These are phyloP conservation scores for Oxytropis ochrocephala DNA, from an alignment of 306 rosid genomes.

Conservation along the genomic window DNA sequence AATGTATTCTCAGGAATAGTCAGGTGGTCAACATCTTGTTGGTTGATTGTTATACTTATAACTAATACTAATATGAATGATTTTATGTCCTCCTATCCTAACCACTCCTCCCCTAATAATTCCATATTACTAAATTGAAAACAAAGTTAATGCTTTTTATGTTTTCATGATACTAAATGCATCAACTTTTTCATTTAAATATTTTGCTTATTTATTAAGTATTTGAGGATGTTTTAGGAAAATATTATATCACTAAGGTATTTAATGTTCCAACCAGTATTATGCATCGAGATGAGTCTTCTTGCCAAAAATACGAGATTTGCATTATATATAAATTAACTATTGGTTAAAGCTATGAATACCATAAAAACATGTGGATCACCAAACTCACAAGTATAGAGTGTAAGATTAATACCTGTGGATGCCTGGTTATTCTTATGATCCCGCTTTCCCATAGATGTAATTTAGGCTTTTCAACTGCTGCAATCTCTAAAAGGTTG, in stretches of 20 bases:
- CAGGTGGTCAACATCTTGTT: not conserved
- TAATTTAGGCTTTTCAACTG: conserved; percentile 94
- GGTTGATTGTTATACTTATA: not conserved
- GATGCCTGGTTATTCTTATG: conserved; percentile 89
- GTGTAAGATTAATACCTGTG: conserved; percentile 51
- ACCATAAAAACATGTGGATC: not conserved
- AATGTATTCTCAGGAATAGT: not conserved
- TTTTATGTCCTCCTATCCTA: not conserved
- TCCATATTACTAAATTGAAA: not conserved
- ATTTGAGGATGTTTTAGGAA: not conserved
- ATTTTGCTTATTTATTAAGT: not conserved
- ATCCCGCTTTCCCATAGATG: conserved; percentile 97
- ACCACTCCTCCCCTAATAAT: not conserved
- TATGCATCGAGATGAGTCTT: not conserved
- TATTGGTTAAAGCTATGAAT: not conserved
- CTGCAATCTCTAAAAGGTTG: conserved; percentile 90
- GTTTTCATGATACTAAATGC: not conserved
- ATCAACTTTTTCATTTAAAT: not conserved
- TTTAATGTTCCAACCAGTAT: conserved; percentile 4
- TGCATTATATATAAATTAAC: not conserved
- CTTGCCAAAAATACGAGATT: not conserved
- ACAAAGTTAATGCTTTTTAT: not conserved
- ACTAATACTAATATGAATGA: not conserved
- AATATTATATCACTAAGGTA: too few species aligned
- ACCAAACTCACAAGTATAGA: not conserved